Evolutionary conservation across 768 basidiomycete species (phyloP).

Genomic region (Lactarius sanguifluus): DNA sequence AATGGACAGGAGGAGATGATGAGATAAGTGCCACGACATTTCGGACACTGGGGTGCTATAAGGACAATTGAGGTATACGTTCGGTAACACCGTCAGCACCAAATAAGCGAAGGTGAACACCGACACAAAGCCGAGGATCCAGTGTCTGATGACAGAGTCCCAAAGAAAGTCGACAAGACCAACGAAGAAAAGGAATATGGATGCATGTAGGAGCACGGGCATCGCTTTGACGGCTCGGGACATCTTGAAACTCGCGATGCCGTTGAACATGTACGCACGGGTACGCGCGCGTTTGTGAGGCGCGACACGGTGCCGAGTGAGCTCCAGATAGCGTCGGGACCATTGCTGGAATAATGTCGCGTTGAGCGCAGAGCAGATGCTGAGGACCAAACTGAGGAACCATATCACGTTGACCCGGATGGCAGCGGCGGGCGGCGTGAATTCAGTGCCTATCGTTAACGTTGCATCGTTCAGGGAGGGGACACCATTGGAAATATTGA

Average conservation of each 20-base stretch:
- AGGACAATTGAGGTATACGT: constrained; percentile 1
- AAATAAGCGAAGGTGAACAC: not conserved
- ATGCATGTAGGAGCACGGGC: not conserved
- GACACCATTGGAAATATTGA: not conserved
- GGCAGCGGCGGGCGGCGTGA: no score
- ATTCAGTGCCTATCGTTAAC: no score
- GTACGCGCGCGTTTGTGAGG: not conserved
- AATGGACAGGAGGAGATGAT: not conserved
- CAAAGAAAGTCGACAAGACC: not conserved
- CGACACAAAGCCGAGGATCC: not conserved
- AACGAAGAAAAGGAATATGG: not conserved
- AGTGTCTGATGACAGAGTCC: not conserved
- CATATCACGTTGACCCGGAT: constrained; percentile 8
- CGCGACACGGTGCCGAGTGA: not conserved
- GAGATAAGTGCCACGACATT: not conserved
- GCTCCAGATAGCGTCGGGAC: constrained; percentile 3
- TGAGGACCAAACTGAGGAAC: not conserved
- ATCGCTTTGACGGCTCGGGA: not conserved
- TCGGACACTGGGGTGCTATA: constrained; percentile 17
- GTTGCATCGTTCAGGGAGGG: no score
- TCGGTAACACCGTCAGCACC: not conserved
- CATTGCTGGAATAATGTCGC: not conserved
- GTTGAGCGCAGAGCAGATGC: not conserved
- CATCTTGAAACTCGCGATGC: not conserved
- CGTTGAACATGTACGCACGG: not conserved